A percentile compares a stretch with the other conserved stretches of the same genome.
Conservation (phyloP, 2,329 filamentous ascomycete genomes). For the Zymoseptoria ardabiliae region DNA sequence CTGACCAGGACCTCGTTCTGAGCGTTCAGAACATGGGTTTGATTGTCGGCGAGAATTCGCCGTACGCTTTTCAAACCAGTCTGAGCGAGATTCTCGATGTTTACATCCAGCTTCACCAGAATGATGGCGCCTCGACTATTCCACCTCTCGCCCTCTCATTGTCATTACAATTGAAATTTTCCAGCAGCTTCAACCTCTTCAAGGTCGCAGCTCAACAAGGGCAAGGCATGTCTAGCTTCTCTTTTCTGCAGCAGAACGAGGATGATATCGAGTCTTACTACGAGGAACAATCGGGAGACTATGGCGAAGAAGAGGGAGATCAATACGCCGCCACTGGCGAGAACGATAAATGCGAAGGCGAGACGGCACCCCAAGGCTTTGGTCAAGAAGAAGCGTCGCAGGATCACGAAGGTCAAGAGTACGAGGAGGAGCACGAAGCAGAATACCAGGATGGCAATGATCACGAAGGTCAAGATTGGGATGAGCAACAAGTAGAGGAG, state of each 20-base stretch:
- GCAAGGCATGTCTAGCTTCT: constrained; percentile 48
- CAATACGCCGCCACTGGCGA: constrained; percentile 3
- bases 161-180: constrained; percentile 47
- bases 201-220: constrained; percentile 48
- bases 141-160: constrained; percentile 52
- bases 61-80: constrained; percentile 42
- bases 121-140: constrained; percentile 49
- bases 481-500: constrained; percentile 3
- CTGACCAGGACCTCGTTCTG: constrained; percentile 52
- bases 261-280: constrained; percentile 13
- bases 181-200: constrained; percentile 46
- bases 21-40: constrained; percentile 49
- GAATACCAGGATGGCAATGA: constrained; percentile 9
- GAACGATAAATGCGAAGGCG: constrained; percentile 5
- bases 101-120: constrained; percentile 51
- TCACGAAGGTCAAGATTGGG: not conserved
- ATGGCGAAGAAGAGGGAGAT: constrained; percentile 6
- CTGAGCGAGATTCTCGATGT: constrained; percentile 53
- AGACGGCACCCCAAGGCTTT: constrained; percentile 2
- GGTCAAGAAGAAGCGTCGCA: constrained; percentile 2
- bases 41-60: constrained; percentile 50
- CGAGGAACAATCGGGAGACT: constrained; percentile 4
- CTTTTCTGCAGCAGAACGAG: constrained; percentile 15
- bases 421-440: constrained; percentile 4
- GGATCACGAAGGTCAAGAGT: constrained; percentile 4